phyloP scores from a whole-genome alignment of 495 filamentous ascomycete genomes.

The Daldinia concentrica region DNA sequence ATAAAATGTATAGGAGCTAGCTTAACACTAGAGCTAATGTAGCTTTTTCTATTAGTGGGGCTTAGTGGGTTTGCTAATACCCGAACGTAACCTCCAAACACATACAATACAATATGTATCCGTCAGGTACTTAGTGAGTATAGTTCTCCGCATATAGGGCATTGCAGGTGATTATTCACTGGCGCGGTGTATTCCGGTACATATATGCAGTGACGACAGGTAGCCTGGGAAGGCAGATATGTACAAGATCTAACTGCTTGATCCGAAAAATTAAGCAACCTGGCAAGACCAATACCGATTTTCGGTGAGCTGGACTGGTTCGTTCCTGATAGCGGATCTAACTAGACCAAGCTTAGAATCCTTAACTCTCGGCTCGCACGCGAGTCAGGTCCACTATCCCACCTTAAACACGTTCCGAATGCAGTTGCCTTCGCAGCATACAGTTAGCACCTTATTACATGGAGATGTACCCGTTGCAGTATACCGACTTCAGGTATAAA shows the following conservation, averaged over 20 bases:
- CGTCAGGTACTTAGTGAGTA: background rate
- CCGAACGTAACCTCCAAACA: background rate
- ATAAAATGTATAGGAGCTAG: slow-evolving; percentile 15
- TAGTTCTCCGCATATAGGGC: slow-evolving; percentile 11
- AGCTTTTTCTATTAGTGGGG: slow-evolving; percentile 8
- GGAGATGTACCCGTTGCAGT: too few species aligned
- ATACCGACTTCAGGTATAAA: too few species aligned
- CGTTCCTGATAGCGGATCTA: slow-evolving; percentile 21
- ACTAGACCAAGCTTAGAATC: slow-evolving; percentile 16
- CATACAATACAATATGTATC: background rate
- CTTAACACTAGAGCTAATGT: slow-evolving; percentile 3
- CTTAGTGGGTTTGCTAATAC: slow-evolving; percentile 6
- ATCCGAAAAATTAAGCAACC: too few species aligned
- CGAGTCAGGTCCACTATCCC: slow-evolving; percentile 30
- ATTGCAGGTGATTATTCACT: slow-evolving; percentile 7
- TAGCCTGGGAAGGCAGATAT: background rate
- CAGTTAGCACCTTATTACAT: background rate
- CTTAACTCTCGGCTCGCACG: slow-evolving; percentile 21
- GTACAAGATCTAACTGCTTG: background rate
- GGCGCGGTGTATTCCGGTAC: slow-evolving; percentile 9
- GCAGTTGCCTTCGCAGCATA: background rate
- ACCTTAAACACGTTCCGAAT: slow-evolving; percentile 25
- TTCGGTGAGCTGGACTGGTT: background rate
- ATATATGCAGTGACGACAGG: background rate
- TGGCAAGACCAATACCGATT: too few species aligned